Evolutionary conservation across 2,329 filamentous ascomycete genomes (phyloP), one percentile per base, ranked within the genome.

Genomic region (Curvularia spicifera): DNA sequence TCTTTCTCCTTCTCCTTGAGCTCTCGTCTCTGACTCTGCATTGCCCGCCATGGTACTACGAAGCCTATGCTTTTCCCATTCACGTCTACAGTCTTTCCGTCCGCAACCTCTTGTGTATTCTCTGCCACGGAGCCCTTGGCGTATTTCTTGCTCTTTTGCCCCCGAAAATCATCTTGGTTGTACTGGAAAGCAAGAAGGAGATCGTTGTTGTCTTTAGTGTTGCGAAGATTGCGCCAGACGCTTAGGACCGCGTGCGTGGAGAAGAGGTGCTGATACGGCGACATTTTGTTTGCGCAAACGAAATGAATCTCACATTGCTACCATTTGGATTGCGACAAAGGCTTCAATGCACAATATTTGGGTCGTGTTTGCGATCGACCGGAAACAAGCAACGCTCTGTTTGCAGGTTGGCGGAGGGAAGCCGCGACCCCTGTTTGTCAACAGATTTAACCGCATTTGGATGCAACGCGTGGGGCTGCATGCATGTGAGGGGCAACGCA

Each of bases 1-100:
- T 74, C 70, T 46, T 71, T 76, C 28, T 76, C 73, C 49, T 69
- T 74, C 51, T 73, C 70, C 5, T 63, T 60, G 57, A 74, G 39
- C 55, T 76, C 72, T 46, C 64, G 57, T 54, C 71, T 65, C 53
- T 75, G 72, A 12, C 70, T 67, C 57, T 75, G 72, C 71, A 76
- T 74, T 39, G 71, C 71, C 48, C 72, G 63, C 73, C 72, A 76
- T 62, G 73, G 72, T 33, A 76, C 72, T 13, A 75, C 71, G 20
- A 75, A 75, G 56, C 73, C 68, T 20, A 75, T 76, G 53, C 72
- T 74, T 61, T 67, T 71, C 33, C 67, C 69, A 5, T 56, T 63
- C 4, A 51, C 57, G 40, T 68, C 64, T 22, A 68, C 57, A 10
- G 59, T 54, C 55, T 65, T 67, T 22, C 63, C 64, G 50, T 66